These are phyloP conservation scores for Candida glucosophila DNA, from an alignment of 1,139 yeast species.

Conservation along the genomic window DNA sequence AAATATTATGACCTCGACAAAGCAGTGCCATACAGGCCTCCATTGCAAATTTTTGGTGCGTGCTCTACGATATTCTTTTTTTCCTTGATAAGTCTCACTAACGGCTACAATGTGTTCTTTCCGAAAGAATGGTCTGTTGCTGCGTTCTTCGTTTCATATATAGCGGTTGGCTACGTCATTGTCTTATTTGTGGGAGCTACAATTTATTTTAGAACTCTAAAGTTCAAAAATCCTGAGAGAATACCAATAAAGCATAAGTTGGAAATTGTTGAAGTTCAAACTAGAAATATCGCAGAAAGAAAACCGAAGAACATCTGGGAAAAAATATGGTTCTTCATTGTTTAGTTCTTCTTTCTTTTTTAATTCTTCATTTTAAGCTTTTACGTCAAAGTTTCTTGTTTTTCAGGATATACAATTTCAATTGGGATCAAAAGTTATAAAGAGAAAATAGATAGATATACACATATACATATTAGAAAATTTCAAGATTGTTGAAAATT, in stretches of 20 bases:
- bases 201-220: conserved; percentile 17
- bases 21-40: conserved; percentile 40
- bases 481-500: no score
- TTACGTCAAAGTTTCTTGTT: no score
- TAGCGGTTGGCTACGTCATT: conserved; percentile 48
- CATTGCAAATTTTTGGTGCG: conserved; percentile 43
- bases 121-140: conserved; percentile 33
- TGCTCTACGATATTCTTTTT: conserved; percentile 41
- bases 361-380: no score
- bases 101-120: conserved; percentile 54
- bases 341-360: no score
- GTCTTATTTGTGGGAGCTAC: conserved; percentile 39
- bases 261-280: no score
- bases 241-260: no score
- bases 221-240: no score
- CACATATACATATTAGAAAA: no score
- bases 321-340: conserved; percentile 34
- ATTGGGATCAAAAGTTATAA: no score
- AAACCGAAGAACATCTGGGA: conserved; percentile 26
- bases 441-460: no score
- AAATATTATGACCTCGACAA: conserved; percentile 29
- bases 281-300: no score
- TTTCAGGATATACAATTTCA: no score
- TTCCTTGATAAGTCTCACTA: conserved; percentile 40
- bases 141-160: conserved; percentile 54